Evolutionary conservation across 345 rosid species (phyloP), one percentile per base, ranked within the genome.

Genomic region (Pugionium dolabratum): DNA sequence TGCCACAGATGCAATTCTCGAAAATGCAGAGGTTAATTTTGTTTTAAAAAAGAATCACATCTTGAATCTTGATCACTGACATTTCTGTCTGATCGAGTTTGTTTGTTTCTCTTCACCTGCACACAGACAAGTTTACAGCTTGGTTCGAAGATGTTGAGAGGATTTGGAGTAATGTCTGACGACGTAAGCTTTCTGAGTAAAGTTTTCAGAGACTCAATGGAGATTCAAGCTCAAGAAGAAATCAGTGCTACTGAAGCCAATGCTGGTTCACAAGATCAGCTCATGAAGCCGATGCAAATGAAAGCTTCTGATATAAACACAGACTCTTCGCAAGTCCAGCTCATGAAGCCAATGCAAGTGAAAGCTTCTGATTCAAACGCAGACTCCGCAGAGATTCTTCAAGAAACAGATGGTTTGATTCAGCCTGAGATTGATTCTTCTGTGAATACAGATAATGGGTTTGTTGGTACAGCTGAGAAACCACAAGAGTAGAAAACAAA

Each of bases 151-250:
- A 86, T 93, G 74, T 75, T 93, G 82, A 88, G 77, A 79, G 94
- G 90, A 9, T 80, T 93, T 46, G 98, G 98, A 32, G 96, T 90
- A 68, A 93, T 93, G 98, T 93, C 98, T 35, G 98, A 93, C 70
- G 98, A 93, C 25, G 97, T 93, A 6, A 79, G 85, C 73, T 86
- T 90, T 71, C 77, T 90, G 9, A 76, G 97, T 46, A 81, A 75
- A 75, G 81, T 90, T 36, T 79, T 90, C 40, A 79, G 97, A 47
- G 81, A 88, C 47, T 93, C 98, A 62, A 85, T 90, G 94, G 98
- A 90, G 73, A 64, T 82, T 37, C 94, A 86, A 79, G 97, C 90
- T 62, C 84, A 80, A 78, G 94, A 86, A 31, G 83, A 72, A 25
- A 72, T 72, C 75, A 49, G 67, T 76, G 55, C 64, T 63, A 3